Evolutionary conservation across 495 filamentous ascomycete genomes (phyloP).

Genomic region (Neohortaea acidophila): DNA sequence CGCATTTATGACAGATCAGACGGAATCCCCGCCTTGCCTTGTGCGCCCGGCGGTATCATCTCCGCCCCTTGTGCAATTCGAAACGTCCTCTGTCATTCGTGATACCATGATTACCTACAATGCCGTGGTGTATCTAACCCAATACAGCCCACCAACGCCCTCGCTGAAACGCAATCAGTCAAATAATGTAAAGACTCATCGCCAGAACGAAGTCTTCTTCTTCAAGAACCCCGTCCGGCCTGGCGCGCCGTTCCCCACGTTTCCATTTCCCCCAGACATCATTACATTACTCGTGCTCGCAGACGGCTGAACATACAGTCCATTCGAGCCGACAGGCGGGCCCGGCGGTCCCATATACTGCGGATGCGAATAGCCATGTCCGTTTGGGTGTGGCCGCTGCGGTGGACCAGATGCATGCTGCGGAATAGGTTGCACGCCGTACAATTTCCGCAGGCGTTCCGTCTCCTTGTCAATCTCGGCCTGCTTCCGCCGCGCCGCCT

Average conservation of each 20-base stretch:
- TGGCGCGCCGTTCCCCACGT: neutral
- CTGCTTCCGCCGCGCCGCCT: slow-evolving; percentile 46
- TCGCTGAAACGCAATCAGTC: too few relatives aligned
- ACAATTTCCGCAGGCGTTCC: slow-evolving; percentile 57
- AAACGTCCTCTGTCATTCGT: too few relatives aligned
- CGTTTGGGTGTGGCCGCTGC: neutral
- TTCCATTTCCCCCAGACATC: slow-evolving; percentile 11
- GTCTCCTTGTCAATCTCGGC: slow-evolving; percentile 73
- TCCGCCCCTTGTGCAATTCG: too few relatives aligned
- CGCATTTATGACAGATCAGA: too few relatives aligned
- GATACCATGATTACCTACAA: too few relatives aligned
- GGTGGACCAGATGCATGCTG: neutral
- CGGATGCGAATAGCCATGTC: slow-evolving; percentile 2
- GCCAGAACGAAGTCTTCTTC: too few relatives aligned
- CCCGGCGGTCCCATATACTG: slow-evolving; percentile 2
- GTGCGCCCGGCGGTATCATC: too few relatives aligned
- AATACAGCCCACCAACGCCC: too few relatives aligned
- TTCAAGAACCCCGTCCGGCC: too few relatives aligned
- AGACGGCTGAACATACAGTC: slow-evolving; percentile 15
- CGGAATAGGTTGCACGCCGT: slow-evolving; percentile 39
- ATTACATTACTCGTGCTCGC: slow-evolving; percentile 11
- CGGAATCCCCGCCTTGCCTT: too few relatives aligned
- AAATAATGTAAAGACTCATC: too few relatives aligned
- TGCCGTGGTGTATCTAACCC: too few relatives aligned
- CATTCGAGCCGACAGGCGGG: slow-evolving; percentile 11